Base-by-base conservation (phyloP, 257 asterid species). In the Euphrasia confusa region DNA sequence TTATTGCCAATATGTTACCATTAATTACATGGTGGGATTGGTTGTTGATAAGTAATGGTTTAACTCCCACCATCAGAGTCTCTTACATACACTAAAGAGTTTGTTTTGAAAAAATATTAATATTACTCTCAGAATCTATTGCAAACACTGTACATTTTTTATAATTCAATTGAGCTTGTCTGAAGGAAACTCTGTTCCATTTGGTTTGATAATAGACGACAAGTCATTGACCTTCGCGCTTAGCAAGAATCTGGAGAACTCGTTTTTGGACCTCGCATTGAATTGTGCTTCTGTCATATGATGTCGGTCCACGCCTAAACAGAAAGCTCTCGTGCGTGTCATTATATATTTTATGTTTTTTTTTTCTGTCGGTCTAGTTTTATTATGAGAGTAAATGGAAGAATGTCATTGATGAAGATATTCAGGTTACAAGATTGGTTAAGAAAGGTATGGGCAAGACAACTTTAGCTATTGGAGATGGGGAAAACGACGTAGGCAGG, bases 401-500 rank as follows among this genome's bases (percentile, higher is more conserved):
- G 68, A 74, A 84, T 74, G 65, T 64, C 68, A 65, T 72, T 72
- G 75, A 64, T 75, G 86, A 86, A 81, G 88, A 64, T 74, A 56
- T 80, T 83, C 94, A 92, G 99, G 97, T 92, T 66, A 86, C 97
- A 7, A 85, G 96, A 78, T 79, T 89, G 89, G 94, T 92, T 72
- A 92, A 92, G 71, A 78, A 56, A 69, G 95, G 92, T 21, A 83
- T 81, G n/a, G 91, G 89, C 61, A 76, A 79, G 78, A 84, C 84
- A 26, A 92, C 91, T 2, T 70, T 92, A 62, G 99, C 99, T 10
- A 83, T 92, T 69, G 99, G 99, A 14, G 99, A 92, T 50, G 99
- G 99, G 70, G 99, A 96, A 76, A 92, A 92, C 75, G 99, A 92
- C 76, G 99, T 92, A 2, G 96, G 99, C 75, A 92, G 89, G 99